phyloP scores from a whole-genome alignment of 2,329 filamentous ascomycete genomes.

The Seiridium cupressi region DNA sequence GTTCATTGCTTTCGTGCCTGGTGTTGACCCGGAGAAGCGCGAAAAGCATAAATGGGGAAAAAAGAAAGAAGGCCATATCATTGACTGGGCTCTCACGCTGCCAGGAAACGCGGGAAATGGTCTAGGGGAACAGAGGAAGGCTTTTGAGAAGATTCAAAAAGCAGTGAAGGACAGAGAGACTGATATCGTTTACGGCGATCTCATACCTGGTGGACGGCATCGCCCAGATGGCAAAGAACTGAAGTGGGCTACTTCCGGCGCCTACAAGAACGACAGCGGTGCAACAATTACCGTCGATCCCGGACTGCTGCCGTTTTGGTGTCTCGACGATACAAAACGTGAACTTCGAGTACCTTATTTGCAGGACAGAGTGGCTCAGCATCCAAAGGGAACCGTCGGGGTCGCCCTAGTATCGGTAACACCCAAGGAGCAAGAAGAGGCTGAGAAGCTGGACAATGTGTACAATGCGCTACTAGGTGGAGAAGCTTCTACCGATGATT shows the following conservation, averaged over 20 bases:
- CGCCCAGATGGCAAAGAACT: slow-evolving; percentile 54
- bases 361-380: slow-evolving; percentile 34
- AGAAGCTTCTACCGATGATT: background rate
- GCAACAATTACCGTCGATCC: slow-evolving; percentile 27
- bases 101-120: slow-evolving; percentile 18
- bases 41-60: slow-evolving; percentile 57
- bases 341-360: slow-evolving; percentile 51
- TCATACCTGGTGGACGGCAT: slow-evolving; percentile 50
- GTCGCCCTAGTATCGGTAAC: slow-evolving; percentile 42
- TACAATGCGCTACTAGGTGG: slow-evolving; percentile 24
- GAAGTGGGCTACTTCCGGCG: slow-evolving; percentile 57
- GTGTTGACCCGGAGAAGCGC: slow-evolving; percentile 34
- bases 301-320: slow-evolving; percentile 63
- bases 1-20: slow-evolving; percentile 59
- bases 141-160: slow-evolving; percentile 34
- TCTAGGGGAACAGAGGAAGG: background rate
- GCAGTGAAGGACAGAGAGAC: slow-evolving; percentile 29
- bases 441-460: slow-evolving; percentile 17
- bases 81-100: slow-evolving; percentile 61
- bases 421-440: slow-evolving; percentile 19
- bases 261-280: slow-evolving; percentile 20
- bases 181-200: slow-evolving; percentile 44
- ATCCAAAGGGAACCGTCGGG: slow-evolving; percentile 51
- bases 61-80: slow-evolving; percentile 44
- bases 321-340: slow-evolving; percentile 59